Evolutionary conservation across 2,329 filamentous ascomycete genomes (phyloP).

Genomic region (Fusarium denticulatum): DNA sequence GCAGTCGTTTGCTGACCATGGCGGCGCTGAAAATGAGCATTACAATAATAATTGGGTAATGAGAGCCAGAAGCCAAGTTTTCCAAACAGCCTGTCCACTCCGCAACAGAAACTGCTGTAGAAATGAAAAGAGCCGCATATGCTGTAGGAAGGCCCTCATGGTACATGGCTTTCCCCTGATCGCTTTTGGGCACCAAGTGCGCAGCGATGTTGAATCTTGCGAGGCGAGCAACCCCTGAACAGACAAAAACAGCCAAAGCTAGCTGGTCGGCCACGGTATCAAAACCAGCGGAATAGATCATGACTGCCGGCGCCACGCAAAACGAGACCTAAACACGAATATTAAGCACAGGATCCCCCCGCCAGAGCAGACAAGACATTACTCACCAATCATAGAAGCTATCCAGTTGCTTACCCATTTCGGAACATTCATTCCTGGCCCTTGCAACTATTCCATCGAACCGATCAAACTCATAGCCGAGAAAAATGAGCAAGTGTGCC

Average conservation of each 20-base stretch:
- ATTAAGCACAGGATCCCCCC: rapidly evolving
- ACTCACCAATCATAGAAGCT: not conserved
- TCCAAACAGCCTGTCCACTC: not conserved
- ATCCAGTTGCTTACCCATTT: not conserved
- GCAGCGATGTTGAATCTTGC: not conserved
- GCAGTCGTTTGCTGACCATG: not conserved
- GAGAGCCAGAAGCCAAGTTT: not conserved
- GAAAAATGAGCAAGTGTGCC: not conserved
- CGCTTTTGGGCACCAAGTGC: not conserved
- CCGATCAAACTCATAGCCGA: not conserved
- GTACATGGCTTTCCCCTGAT: not conserved
- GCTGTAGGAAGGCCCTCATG: not conserved
- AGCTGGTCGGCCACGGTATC: not conserved
- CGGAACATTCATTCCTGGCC: not conserved
- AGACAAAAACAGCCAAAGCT: not conserved
- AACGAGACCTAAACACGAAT: not conserved
- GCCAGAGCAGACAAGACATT: not conserved
- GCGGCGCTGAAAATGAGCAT: not conserved
- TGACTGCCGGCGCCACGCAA: not conserved
- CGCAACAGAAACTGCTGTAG: not conserved
- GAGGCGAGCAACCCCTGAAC: not conserved
- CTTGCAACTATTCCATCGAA: not conserved
- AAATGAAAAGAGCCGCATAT: not conserved
- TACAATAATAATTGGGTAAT: not conserved
- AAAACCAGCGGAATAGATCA: not conserved